phyloP scores from a whole-genome alignment of 1,284 basidiomycete species.

The Sanghuangporus baumii region DNA sequence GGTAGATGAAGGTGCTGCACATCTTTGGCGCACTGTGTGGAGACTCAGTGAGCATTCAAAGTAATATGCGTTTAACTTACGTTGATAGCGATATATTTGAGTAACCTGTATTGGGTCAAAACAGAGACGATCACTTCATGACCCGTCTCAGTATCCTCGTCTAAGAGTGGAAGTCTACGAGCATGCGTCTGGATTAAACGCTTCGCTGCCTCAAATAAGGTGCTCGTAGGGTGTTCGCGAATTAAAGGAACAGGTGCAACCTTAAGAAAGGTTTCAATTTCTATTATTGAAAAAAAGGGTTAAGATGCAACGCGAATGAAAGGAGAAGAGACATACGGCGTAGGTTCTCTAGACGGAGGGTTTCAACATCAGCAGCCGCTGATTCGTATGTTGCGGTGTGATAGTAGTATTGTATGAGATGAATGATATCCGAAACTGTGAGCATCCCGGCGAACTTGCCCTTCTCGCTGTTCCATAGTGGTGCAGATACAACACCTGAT shows the following conservation, averaged over 20 bases:
- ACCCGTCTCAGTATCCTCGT: constrained; percentile 89
- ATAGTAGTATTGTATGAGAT: constrained; percentile 96
- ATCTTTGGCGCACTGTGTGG: constrained; percentile 60
- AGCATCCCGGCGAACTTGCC: constrained; percentile 94
- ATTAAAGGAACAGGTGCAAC: constrained; percentile 92
- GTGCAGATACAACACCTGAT: constrained; percentile 93
- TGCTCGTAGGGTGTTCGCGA: constrained; percentile 82
- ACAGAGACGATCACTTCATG: constrained; percentile 96
- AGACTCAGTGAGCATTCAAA: constrained; percentile 13
- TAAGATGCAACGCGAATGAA: constrained; percentile 14
- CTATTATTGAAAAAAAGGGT: constrained; percentile 35
- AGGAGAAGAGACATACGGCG: constrained; percentile 52
- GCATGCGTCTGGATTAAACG: constrained; percentile 95
- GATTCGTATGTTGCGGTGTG: constrained; percentile 82
- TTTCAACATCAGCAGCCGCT: constrained; percentile 89
- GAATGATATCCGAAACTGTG: constrained; percentile 93
- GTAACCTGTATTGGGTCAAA: constrained; percentile 93
- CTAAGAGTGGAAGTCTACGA: constrained; percentile 88
- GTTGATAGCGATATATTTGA: constrained; percentile 99
- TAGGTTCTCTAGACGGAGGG: constrained; percentile 84
- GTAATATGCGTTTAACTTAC: constrained; percentile 41
- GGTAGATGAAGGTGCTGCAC: constrained; percentile 73
- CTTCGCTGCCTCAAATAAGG: constrained; percentile 88
- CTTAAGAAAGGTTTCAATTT: constrained; percentile 90
- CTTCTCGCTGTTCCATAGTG: constrained; percentile 93